A percentile compares a stretch with the other conserved stretches of the same genome.
Evolutionary conservation across 768 basidiomycete species (phyloP).

Genomic region (Tricholoma sp.): DNA sequence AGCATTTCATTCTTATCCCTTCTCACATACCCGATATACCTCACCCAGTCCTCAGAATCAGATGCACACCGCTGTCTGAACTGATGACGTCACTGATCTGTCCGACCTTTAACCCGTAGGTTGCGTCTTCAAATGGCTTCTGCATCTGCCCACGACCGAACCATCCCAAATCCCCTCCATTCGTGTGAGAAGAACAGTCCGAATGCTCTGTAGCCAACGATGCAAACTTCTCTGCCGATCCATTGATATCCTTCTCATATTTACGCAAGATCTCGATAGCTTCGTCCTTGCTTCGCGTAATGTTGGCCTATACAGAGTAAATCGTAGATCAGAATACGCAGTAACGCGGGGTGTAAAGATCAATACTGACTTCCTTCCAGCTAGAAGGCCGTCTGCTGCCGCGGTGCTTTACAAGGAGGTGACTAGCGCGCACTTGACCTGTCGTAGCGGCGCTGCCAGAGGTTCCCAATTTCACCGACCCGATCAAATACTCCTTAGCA

Average conservation of each 20-base stretch:
- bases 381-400: slow-evolving; percentile 75
- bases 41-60: slow-evolving; percentile 85
- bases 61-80: slow-evolving; percentile 93
- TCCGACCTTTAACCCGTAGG: slow-evolving; percentile 66
- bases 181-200: slow-evolving; percentile 83
- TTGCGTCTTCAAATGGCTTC: slow-evolving; percentile 91
- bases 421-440: slow-evolving; percentile 84
- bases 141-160: slow-evolving; percentile 93
- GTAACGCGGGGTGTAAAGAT: background rate
- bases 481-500: slow-evolving; percentile 43
- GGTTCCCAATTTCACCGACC: background rate
- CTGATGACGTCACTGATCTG: slow-evolving; percentile 78
- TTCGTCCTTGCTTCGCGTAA: slow-evolving; percentile 85
- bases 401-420: slow-evolving; percentile 89
- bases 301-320: slow-evolving; percentile 46
- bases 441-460: slow-evolving; percentile 20
- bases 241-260: slow-evolving; percentile 59
- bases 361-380: slow-evolving; percentile 70
- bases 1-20: background rate
- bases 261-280: slow-evolving; percentile 74
- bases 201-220: slow-evolving; percentile 73
- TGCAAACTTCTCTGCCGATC: slow-evolving; percentile 59
- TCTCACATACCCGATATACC: background rate
- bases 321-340: background rate
- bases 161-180: slow-evolving; percentile 83